Evolutionary conservation across 1,284 basidiomycete genomes (phyloP), one percentile per base, ranked within the genome.

Genomic region (Rhodotorula sp.): DNA sequence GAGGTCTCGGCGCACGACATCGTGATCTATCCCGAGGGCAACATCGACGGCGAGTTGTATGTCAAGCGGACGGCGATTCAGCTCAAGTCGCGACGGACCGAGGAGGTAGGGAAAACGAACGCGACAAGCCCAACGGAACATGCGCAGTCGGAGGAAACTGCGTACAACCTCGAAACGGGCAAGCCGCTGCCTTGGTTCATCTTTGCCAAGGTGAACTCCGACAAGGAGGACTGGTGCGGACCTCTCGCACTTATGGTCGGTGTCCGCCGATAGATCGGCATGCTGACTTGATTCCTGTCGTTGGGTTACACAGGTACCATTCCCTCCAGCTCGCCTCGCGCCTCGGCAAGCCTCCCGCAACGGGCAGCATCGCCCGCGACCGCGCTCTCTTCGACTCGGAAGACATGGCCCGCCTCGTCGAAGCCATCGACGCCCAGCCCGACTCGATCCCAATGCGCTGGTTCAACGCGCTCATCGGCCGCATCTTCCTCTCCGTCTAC

Each of bases 391-490:
- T 94, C 82, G 83, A 85, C 62, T 83, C 87, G 4, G 81, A 84
- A 9, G 92, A 96, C 80, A 96, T 98, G 92, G 84, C 87, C 58
- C 83, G 86, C 72, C 85, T 99, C 47, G 88, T 97, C 60, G 82
- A 88, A 20, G 90, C 88, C 3, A 85, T 99, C 69, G 94, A 97
- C 82, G 88, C 89, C 72, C 89, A 93, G 77, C 91, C 94, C 4
- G 95, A 98, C 79, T 90, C 94, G 59, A 94, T 97, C 67, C 93
- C 93, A 1, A 91, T 94, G 85, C 88, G 94, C 24, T 99, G 96
- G 95, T 84, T 97, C 62, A 99, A 99, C 77, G 95, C 93, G 0
- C 82, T 98, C 62, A 80, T 98, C 61, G 95, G 94, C 3, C 88
- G 95, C 28, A 80, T 97, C 53, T 97, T 98, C 83, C 91, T 95